Base-by-base conservation (phyloP, 1,284 basidiomycete genomes). In the Chalciporus sp. region DNA sequence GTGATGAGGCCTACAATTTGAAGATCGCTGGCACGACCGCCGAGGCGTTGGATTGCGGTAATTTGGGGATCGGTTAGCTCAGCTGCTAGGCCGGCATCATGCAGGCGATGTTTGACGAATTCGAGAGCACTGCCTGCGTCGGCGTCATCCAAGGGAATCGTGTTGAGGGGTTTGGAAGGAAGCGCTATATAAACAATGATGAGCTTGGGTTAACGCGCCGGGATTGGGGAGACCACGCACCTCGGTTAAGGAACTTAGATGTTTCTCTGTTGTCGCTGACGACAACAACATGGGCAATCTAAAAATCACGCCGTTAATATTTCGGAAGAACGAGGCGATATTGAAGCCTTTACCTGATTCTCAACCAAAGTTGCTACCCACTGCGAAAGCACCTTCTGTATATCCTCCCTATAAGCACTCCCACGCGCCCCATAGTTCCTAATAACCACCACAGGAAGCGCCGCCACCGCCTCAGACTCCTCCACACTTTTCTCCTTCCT, bases 271-370 rank as follows among this genome's bases (percentile, higher is more conserved):
- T 95, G 68, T 98, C 94, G 61, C 91, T 92, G 33, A 95, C 78
- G 42, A 98, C 86, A 45, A 99, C 79, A 40, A 98, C 94, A 70
- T 99, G 96, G 0, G 96, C 96, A 51, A 94, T 78, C 85, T 85
- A 29, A 11, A 49, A 23, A 16, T 3, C 33, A 20, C 9, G n/a
- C 35, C 16, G 10, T 52, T 33, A 19, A 8, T 53, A 8, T 51
- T 16, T n/a, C 19, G 11, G 37, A 51, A 12, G 39, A 12, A 11
- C 14, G 31, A 33, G 52, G 17, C 23, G 3, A 37, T 8, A 66
- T 7, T 5, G 28, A 20, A 2, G 3, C 51, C 6, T 53, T 7
- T 53, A 90, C 90, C 73, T 88, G 81, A 64, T 87, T 92, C 65
- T 95, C 91, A 1, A 86, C 83, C 39, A 97, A 75, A 12, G 79